Evolutionary conservation across 1,284 basidiomycete species (phyloP).

Genomic region (Wolfiporia cocos): DNA sequence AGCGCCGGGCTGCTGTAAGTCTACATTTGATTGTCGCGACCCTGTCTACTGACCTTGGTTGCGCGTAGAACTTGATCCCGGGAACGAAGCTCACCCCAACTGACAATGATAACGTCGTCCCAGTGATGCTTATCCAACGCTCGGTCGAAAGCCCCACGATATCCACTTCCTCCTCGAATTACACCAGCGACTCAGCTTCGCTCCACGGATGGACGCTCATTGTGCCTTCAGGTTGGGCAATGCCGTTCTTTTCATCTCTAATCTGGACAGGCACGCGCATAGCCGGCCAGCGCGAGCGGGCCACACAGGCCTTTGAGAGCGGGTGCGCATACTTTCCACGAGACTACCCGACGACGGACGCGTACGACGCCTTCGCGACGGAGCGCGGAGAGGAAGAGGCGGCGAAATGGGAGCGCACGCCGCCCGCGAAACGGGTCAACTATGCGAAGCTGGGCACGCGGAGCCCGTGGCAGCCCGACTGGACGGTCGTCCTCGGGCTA

Average conservation of each 20-base stretch:
- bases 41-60: conserved; percentile 1
- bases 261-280: conserved; percentile 76
- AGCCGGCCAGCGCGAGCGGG: conserved; percentile 73
- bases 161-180: conserved; percentile 9
- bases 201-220: conserved; percentile 84
- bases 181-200: conserved; percentile 24
- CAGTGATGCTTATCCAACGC: conserved; percentile 78
- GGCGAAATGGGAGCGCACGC: conserved; percentile 71
- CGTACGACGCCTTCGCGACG: conserved; percentile 45
- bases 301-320: conserved; percentile 75
- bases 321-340: conserved; percentile 74
- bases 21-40: background rate
- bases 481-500: conserved; percentile 59
- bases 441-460: conserved; percentile 59
- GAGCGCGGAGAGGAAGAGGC: conserved; percentile 45
- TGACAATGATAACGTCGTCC: conserved; percentile 75
- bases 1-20: conserved; percentile 65
- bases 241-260: conserved; percentile 82
- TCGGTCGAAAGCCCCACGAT: conserved; percentile 43
- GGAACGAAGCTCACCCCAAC: conserved; percentile 63
- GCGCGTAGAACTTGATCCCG: conserved; percentile 73
- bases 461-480: conserved; percentile 74
- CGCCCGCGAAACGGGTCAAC: conserved; percentile 79
- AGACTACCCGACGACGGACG: conserved; percentile 60
- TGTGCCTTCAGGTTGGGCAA: conserved; percentile 81